Evolutionary conservation across 2,329 filamentous ascomycete genomes (phyloP), one percentile per base, ranked within the genome.

Genomic region (Paecilomyces sp.): DNA sequence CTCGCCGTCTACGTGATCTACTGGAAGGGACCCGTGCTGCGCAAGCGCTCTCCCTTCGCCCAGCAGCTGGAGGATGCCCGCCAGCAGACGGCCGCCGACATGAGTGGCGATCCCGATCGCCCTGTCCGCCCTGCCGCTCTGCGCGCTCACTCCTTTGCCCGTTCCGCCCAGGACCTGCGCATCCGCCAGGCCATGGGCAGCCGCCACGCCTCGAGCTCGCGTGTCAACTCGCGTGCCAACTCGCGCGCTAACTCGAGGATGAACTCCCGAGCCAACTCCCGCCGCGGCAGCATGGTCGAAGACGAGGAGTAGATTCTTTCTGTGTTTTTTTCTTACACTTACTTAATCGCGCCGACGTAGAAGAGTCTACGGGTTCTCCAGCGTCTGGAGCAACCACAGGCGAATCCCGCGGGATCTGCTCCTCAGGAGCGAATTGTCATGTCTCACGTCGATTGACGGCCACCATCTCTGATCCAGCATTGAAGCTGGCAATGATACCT

Each of bases 1-100:
- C 65, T 81, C 18, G 84, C 85, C 0, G 85, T 89, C 5, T 88
- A 88, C 62, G 76, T 84, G 54, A 86, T 89, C 62, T 89, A 89
- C 76, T 86, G 80, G 78, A 83, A 84, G 58, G 87, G 87, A 0
- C 85, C 85, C 0, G 62, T 63, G 0, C 79, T 90, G 15, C 83
- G 87, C 47, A 80, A 82, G 60, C 75, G 81, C 1, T 89, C 86
- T 12, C 82, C 83, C 0, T 89, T 89, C 65, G 87, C 87, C 0
- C 85, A 88, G 72, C 81, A 81, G 50, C 75, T 90, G 2, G 83
- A 83, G 11, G 74, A 76, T 18, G 80, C 74, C 30, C 71, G 71
- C 33, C 62, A 69, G 15, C 71, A 75, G 24, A 61, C 22, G 68
- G 75, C 36, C 64, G 63, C 18, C 58, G 71, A 15, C 67, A 69